Conservation (phyloP, 1,284 basidiomycete genomes). For the Boletellus dicymbophilus region DNA sequence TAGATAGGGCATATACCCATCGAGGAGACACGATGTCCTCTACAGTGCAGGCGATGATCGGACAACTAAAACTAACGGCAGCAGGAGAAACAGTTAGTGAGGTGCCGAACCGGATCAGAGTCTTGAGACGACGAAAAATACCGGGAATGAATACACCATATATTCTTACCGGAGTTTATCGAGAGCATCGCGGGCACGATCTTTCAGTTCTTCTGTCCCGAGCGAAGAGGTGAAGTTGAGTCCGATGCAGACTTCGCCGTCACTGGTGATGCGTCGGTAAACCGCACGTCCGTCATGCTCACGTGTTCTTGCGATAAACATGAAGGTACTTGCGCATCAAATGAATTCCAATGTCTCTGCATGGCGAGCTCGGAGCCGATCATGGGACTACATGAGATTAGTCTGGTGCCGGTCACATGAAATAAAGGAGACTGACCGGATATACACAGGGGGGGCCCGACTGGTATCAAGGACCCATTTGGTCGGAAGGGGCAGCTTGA, state of each 20-base stretch:
- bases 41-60: slow-evolving; percentile 18
- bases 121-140: background rate
- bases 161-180: slow-evolving; percentile 20
- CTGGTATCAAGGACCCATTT: slow-evolving; percentile 13
- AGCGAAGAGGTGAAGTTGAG: slow-evolving; percentile 15
- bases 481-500: background rate
- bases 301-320: background rate
- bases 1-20: slow-evolving; percentile 23
- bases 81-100: no score
- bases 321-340: slow-evolving; percentile 13
- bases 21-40: slow-evolving; percentile 12
- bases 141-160: no score
- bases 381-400: slow-evolving; percentile 6
- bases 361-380: slow-evolving; percentile 21
- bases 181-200: slow-evolving; percentile 16
- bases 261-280: slow-evolving; percentile 7
- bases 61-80: slow-evolving; percentile 27
- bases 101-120: no score
- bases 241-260: slow-evolving; percentile 17
- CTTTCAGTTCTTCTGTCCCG: slow-evolving; percentile 5
- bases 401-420: background rate
- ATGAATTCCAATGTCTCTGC: slow-evolving; percentile 14
- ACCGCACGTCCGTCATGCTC: background rate
- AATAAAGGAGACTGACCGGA: slow-evolving; percentile 8
- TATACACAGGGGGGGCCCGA: slow-evolving; percentile 16